Conservation (phyloP, 192 early-diverging fungal species). For the Coemansia sp. region DNA sequence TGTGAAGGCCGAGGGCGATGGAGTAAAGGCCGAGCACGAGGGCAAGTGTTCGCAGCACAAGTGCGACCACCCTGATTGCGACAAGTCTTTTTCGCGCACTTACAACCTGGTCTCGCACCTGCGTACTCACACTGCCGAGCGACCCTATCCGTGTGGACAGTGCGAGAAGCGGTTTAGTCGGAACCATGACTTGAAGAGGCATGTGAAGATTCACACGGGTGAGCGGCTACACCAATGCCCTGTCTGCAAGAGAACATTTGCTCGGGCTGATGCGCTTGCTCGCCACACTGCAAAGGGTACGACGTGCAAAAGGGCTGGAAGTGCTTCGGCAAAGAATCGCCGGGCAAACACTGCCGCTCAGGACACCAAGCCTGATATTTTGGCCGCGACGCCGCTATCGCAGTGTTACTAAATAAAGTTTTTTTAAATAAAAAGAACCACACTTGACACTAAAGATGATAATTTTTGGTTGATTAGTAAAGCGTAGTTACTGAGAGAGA, state of each 20-base stretch:
- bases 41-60: constrained; percentile 42
- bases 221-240: constrained; percentile 63
- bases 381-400: not conserved
- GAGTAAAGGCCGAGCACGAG: not conserved
- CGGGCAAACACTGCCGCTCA: not conserved
- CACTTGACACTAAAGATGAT: no score
- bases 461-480: no score
- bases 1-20: not conserved
- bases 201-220: constrained; percentile 68
- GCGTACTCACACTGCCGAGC: constrained; percentile 75
- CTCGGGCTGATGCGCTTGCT: constrained; percentile 51
- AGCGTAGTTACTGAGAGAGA: no score
- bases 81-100: constrained; percentile 80
- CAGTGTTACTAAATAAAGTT: no score
- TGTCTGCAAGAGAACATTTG: constrained; percentile 55
- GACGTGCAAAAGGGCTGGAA: constrained; percentile 49
- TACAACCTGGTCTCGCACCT: constrained; percentile 90
- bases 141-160: constrained; percentile 67
- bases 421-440: no score
- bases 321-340: constrained; percentile 7
- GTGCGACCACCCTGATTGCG: constrained; percentile 75
- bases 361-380: not conserved
- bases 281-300: constrained; percentile 51
- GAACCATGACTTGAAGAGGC: constrained; percentile 79
- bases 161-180: constrained; percentile 73